Conservation (phyloP, 106 monocot genomes). For the Narthecium ossifragum region DNA sequence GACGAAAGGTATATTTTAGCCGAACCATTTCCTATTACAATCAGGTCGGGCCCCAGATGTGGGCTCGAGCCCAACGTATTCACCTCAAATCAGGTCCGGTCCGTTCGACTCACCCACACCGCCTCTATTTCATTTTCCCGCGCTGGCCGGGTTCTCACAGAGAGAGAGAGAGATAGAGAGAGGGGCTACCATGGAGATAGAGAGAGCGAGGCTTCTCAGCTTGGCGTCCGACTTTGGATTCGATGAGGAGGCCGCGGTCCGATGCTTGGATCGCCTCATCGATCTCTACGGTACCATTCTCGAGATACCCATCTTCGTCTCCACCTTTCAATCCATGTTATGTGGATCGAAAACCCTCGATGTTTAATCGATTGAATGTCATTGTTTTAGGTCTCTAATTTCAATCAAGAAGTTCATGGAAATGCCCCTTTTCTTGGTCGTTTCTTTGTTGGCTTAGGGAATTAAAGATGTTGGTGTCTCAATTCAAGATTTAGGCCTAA, state of each 20-base stretch:
- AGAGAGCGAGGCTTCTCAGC: conserved; percentile 64
- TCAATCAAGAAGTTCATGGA: not conserved
- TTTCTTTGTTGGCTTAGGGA: not conserved
- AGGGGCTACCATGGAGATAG: conserved; percentile 43
- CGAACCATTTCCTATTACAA: not conserved
- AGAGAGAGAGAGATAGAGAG: conserved; percentile 12
- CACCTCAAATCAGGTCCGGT: no score
- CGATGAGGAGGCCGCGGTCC: conserved; percentile 46
- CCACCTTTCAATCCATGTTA: not conserved
- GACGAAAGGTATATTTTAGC: no score
- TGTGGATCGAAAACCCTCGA: no score
- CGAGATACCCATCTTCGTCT: not conserved
- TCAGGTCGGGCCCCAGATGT: not conserved
- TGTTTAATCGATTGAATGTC: no score
- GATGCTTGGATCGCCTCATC: conserved; percentile 73
- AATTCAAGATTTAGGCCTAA: no score
- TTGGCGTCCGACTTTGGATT: conserved; percentile 80
- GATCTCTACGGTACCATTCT: conserved; percentile 63
- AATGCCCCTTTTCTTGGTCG: not conserved
- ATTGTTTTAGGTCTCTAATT: not conserved
- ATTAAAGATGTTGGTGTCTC: not conserved
- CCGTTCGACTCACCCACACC: not conserved
- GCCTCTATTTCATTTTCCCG: conserved; percentile 7
- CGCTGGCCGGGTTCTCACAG: not conserved
- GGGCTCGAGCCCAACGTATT: not conserved